Evolutionary conservation across 768 basidiomycete species (phyloP).

Genomic region (Suillus spraguei): DNA sequence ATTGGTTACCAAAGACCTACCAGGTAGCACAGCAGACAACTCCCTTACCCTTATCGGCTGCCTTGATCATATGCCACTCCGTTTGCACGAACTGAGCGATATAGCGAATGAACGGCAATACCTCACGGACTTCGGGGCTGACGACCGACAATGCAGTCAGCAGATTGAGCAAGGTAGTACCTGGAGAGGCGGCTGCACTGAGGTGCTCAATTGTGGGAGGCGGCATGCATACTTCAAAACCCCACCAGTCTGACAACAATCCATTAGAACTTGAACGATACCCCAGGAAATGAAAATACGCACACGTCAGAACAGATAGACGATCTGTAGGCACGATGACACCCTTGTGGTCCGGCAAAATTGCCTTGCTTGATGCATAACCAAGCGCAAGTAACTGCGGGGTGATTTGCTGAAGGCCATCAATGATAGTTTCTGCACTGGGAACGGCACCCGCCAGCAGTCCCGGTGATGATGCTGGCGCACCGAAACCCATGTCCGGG

Average conservation of each 20-base stretch:
- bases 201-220: constrained; percentile 67
- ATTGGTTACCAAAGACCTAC: constrained; percentile 38
- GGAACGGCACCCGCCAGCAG: constrained; percentile 76
- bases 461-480: constrained; percentile 68
- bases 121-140: constrained; percentile 76
- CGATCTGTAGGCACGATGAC: constrained; percentile 76
- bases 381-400: constrained; percentile 79
- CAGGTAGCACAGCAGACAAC: constrained; percentile 93
- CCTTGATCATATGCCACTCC: constrained; percentile 68
- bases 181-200: constrained; percentile 61
- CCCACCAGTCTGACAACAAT: constrained; percentile 79
- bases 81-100: constrained; percentile 77
- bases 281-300: constrained; percentile 27
- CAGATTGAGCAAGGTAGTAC: constrained; percentile 63
- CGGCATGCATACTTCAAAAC: constrained; percentile 77
- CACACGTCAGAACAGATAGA: constrained; percentile 80
- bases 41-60: constrained; percentile 68
- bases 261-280: constrained; percentile 13
- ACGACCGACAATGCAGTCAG: constrained; percentile 71
- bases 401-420: constrained; percentile 70
- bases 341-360: constrained; percentile 69
- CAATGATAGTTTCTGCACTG: constrained; percentile 68
- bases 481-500: constrained; percentile 72
- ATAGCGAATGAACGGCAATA: constrained; percentile 84
- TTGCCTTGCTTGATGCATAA: constrained; percentile 67